A percentile compares a stretch with the other conserved stretches of the same genome.
Evolutionary conservation across 768 basidiomycete species (phyloP).

Genomic region (Termitomyces heimii): DNA sequence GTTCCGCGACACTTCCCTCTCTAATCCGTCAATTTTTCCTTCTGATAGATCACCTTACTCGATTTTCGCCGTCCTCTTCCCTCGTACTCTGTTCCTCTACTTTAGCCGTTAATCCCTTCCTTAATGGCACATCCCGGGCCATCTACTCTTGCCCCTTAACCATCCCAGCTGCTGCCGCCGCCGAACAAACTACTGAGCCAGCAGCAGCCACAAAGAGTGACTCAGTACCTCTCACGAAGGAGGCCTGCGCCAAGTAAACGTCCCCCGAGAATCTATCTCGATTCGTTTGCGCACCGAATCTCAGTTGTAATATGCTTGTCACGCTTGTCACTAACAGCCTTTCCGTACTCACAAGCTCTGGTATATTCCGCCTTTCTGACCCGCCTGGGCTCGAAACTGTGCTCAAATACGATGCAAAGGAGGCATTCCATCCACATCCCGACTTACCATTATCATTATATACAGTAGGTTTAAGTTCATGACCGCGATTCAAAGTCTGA

Average conservation of each 20-base stretch:
- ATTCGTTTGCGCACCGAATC: slow-evolving; percentile 85
- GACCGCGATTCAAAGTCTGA: not conserved
- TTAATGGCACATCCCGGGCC: slow-evolving; percentile 16
- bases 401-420: slow-evolving; percentile 57
- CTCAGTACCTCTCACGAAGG: slow-evolving; percentile 31
- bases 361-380: slow-evolving; percentile 86
- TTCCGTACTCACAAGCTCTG: slow-evolving; percentile 46
- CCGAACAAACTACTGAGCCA: not conserved
- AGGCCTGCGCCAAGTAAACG: slow-evolving; percentile 34
- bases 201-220: not conserved
- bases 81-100: too few species aligned
- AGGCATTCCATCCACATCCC: slow-evolving; percentile 84
- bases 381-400: slow-evolving; percentile 78
- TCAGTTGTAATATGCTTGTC: slow-evolving; percentile 50
- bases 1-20: too few species aligned
- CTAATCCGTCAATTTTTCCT: too few species aligned
- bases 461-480: slow-evolving; percentile 49
- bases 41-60: too few species aligned
- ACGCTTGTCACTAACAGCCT: not conserved
- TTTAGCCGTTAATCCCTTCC: too few species aligned
- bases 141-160: slow-evolving; percentile 21
- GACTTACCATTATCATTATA: slow-evolving; percentile 83
- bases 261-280: slow-evolving; percentile 69
- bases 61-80: too few species aligned
- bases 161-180: slow-evolving; percentile 11